These are phyloP conservation scores for Triangularia setosa DNA, from an alignment of 2,329 filamentous ascomycete genomes.

Conservation along the genomic window DNA sequence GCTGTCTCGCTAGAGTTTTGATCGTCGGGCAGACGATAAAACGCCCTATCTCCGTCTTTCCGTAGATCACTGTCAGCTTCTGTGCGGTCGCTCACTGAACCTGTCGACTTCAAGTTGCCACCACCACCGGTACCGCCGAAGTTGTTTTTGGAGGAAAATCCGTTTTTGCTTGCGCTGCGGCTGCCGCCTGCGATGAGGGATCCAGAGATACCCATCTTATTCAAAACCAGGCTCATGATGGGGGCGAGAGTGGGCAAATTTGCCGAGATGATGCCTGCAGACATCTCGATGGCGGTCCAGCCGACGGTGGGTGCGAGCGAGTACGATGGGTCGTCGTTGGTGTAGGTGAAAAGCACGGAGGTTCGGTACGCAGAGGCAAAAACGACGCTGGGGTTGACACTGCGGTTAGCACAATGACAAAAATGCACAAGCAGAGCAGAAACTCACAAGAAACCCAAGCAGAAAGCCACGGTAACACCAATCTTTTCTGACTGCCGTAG, in stretches of 20 bases:
- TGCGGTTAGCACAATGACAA: neutral
- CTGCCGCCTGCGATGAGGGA: slow-evolving; percentile 28
- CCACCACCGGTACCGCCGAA: neutral
- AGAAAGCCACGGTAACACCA: slow-evolving; percentile 42
- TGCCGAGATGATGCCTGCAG: slow-evolving; percentile 49
- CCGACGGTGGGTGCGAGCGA: slow-evolving; percentile 43
- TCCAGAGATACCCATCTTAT: slow-evolving; percentile 41
- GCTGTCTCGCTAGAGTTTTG: neutral
- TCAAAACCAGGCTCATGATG: slow-evolving; percentile 37
- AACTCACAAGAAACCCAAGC: slow-evolving; percentile 17
- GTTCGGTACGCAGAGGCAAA: slow-evolving; percentile 48
- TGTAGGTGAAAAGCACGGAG: slow-evolving; percentile 44
- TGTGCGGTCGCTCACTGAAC: slow-evolving; percentile 8
- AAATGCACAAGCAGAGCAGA: neutral
- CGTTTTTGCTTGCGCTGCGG: slow-evolving; percentile 8
- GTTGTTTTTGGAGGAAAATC: slow-evolving; percentile 5
- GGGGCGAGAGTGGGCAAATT: slow-evolving; percentile 51
- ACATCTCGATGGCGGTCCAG: slow-evolving; percentile 48
- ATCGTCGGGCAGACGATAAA: slow-evolving; percentile 34
- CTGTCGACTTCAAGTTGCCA: slow-evolving; percentile 1
- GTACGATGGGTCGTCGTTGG: slow-evolving; percentile 39
- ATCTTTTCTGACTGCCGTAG: slow-evolving; percentile 40
- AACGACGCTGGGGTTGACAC: slow-evolving; percentile 36
- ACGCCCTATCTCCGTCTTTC: slow-evolving; percentile 15
- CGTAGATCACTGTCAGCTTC: slow-evolving; percentile 6